phyloP scores from a whole-genome alignment of 257 asterid genomes.

The Fraxinus pennsylvanica region DNA sequence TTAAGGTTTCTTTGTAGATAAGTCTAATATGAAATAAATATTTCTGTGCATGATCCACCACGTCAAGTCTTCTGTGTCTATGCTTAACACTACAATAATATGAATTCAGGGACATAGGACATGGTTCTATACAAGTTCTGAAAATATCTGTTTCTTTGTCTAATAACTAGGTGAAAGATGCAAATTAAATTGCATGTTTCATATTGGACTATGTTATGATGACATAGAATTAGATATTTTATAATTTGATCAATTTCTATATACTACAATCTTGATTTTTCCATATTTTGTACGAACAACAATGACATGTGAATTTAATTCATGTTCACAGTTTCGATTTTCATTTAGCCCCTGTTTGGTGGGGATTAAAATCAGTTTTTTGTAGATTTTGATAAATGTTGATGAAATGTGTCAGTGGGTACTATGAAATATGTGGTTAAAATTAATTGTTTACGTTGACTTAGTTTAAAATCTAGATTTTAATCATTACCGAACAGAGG shows the following conservation, averaged over 20 bases:
- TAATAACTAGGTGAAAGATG: not conserved
- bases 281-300: not conserved
- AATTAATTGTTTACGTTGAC: too few species aligned
- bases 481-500: too few species aligned
- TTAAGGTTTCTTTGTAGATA: not conserved
- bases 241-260: not conserved
- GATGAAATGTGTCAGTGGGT: too few species aligned
- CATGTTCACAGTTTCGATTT: not conserved
- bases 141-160: not conserved
- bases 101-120: not conserved
- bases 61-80: not conserved
- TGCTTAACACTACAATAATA: not conserved
- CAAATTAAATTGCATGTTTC: not conserved
- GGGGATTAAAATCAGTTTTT: too few species aligned
- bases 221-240: constrained; percentile 8
- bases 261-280: not conserved
- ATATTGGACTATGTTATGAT: not conserved
- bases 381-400: too few species aligned
- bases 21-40: not conserved
- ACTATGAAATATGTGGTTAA: too few species aligned
- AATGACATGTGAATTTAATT: not conserved
- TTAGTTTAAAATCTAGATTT: too few species aligned
- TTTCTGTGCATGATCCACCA: not conserved
- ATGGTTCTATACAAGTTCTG: not conserved
- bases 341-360: not conserved